A percentile compares a stretch with the other conserved stretches of the same genome.
Conservation (phyloP, 78 protist genomes). For the Planoprotostelium fungivorum region DNA sequence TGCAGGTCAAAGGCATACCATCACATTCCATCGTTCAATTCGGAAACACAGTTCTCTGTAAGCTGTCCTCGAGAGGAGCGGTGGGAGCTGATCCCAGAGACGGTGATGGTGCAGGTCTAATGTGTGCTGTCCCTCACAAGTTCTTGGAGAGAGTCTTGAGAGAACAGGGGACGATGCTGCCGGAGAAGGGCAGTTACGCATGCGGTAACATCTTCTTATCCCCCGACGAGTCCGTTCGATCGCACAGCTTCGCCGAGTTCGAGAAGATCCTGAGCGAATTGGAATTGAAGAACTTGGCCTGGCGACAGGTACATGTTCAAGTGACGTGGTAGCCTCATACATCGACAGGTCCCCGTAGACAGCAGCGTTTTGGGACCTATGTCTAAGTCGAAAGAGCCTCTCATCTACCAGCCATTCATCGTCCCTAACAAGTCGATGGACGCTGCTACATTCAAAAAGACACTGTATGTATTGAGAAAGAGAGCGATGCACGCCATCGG, state of each 20-base stretch:
- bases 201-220: slow-evolving; percentile 26
- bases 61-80: not conserved
- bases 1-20: slow-evolving; percentile 13
- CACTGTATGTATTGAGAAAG: slow-evolving; percentile 7
- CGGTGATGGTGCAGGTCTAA: slow-evolving; percentile 68
- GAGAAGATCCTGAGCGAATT: not conserved
- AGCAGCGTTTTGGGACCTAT: slow-evolving; percentile 31
- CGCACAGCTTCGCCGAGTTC: not conserved
- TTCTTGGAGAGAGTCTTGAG: slow-evolving; percentile 4
- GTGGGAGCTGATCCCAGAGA: slow-evolving; percentile 26
- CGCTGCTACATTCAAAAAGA: slow-evolving; percentile 8
- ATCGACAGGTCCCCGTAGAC: slow-evolving; percentile 56
- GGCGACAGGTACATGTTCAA: not conserved
- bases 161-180: slow-evolving; percentile 10
- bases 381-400: slow-evolving; percentile 41
- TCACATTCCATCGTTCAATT: not conserved
- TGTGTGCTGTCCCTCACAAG: slow-evolving; percentile 46
- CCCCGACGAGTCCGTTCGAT: not conserved
- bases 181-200: slow-evolving; percentile 21
- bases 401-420: slow-evolving; percentile 50
- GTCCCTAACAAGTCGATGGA: not conserved
- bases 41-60: not conserved
- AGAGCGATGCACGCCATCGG: slow-evolving; percentile 2
- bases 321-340: slow-evolving; percentile 17
- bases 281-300: not conserved